Conservation (phyloP, 1,284 basidiomycete species). For the Sutorius eximius region DNA sequence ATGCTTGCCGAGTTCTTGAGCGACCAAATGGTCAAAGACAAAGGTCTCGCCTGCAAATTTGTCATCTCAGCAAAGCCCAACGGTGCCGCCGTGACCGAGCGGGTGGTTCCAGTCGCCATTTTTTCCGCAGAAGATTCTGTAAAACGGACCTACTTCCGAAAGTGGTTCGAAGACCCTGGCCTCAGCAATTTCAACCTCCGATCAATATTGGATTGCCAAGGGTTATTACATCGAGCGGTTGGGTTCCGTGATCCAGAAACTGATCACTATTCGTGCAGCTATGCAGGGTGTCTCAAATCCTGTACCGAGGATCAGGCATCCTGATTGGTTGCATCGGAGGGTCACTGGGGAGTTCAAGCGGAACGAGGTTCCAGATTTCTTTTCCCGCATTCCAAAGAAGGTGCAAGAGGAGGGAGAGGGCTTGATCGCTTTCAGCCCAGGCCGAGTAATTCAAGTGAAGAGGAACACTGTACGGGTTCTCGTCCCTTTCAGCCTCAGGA, state of each 20-base stretch:
- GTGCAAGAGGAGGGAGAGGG: slow-evolving; percentile 42
- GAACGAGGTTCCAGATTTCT: slow-evolving; percentile 96
- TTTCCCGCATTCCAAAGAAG: slow-evolving; percentile 42
- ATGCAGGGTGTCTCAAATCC: slow-evolving; percentile 98
- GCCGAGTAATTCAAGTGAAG: slow-evolving; percentile 68
- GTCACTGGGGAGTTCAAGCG: slow-evolving; percentile 94
- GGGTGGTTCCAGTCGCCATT: slow-evolving; percentile 97
- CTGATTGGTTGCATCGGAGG: slow-evolving; percentile 94
- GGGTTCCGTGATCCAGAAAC: slow-evolving; percentile 97
- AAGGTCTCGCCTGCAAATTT: slow-evolving; percentile 98
- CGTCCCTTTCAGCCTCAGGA: slow-evolving; percentile 42
- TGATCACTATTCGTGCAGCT: slow-evolving; percentile 99
- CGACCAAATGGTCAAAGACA: slow-evolving; percentile 99
- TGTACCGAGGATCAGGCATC: slow-evolving; percentile 93
- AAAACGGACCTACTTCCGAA: slow-evolving; percentile 89
- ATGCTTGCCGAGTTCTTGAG: slow-evolving; percentile 97
- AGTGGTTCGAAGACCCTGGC: slow-evolving; percentile 95
- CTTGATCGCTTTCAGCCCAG: slow-evolving; percentile 81
- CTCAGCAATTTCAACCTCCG: slow-evolving; percentile 90
- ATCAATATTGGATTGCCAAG: slow-evolving; percentile 97
- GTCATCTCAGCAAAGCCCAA: slow-evolving; percentile 95
- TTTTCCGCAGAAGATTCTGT: slow-evolving; percentile 94
- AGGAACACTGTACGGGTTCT: slow-evolving; percentile 31
- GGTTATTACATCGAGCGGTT: slow-evolving; percentile 97
- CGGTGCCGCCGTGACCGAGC: slow-evolving; percentile 95